Conservation (phyloP, 768 basidiomycete genomes). For the Pluteus cervinus region DNA sequence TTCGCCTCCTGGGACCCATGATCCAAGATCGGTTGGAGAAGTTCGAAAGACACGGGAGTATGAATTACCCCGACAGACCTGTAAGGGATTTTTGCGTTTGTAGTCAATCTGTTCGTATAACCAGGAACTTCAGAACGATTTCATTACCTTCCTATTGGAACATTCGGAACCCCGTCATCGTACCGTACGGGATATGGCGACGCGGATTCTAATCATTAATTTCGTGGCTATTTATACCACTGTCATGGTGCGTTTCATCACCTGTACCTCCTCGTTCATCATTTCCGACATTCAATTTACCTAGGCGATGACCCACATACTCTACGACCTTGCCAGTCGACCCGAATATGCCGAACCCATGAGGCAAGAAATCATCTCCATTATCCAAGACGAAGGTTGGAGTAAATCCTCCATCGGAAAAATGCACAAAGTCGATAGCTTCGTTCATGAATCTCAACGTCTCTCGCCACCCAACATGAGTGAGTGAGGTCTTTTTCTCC, state of each 20-base stretch:
- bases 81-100: slow-evolving; percentile 9
- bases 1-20: slow-evolving; percentile 19
- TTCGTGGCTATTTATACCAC: slow-evolving; percentile 40
- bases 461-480: slow-evolving; percentile 18
- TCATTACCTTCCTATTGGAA: slow-evolving; percentile 44
- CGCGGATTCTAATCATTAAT: slow-evolving; percentile 31
- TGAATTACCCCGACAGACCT: slow-evolving; percentile 25
- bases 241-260: slow-evolving; percentile 25
- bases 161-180: slow-evolving; percentile 24
- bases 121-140: slow-evolving; percentile 35
- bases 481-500: slow-evolving; percentile 10
- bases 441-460: slow-evolving; percentile 34
- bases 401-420: slow-evolving; percentile 27
- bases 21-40: slow-evolving; percentile 20
- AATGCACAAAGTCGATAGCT: slow-evolving; percentile 40
- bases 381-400: slow-evolving; percentile 32
- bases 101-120: not conserved
- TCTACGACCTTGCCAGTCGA: slow-evolving; percentile 30
- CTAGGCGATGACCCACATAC: slow-evolving; percentile 30
- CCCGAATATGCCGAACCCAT: slow-evolving; percentile 27
- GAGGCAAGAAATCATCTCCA: slow-evolving; percentile 36
- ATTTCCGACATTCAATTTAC: not conserved
- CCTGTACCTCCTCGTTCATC: not conserved
- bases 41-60: slow-evolving; percentile 15
- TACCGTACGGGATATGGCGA: slow-evolving; percentile 21